Evolutionary conservation across 2,329 filamentous ascomycete species (phyloP), one percentile per base, ranked within the genome.

Genomic region (Grosmannia serpens): DNA sequence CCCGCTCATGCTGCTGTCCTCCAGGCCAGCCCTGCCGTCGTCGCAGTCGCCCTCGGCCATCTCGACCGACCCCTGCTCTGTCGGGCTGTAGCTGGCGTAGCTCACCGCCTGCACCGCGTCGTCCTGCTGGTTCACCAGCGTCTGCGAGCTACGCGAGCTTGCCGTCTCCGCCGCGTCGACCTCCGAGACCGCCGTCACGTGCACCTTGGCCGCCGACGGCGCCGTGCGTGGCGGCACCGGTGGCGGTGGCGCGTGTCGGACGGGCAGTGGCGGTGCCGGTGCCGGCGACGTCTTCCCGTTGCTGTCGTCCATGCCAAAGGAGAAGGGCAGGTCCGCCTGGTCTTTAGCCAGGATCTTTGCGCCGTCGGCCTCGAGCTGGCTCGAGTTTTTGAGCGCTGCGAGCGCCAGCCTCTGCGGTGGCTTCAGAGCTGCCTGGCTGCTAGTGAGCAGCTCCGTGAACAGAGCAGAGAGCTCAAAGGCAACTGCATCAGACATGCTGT

Each of bases 351-450:
- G 56, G 22, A 62, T 53, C 35, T 59, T 57, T 15, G 55, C 58
- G 7, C 62, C 63, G 56, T 63, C 63, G 4, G 60, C 55, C 24
- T 65, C 61, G 1, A 67, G 63, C 58, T 67, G 65, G 17, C 67
- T 64, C 2, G 69, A 62, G 41, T 66, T 65, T 44, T 74, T 82
- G 26, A 96, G 76, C 1, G 91, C 91, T 46, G 91, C 81, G 55
- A 90, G 86, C 29, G 91, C 91, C 38, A 96, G 78, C 63, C 89
- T 83, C 64, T 87, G 85, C 4, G 85, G 84, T 1, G 91, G 91
- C 50, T 79, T 82, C 33, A 91, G 83, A 20, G 80, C 85, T 13
- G 77, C 73, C 47, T 78, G 75, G 5, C 81, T 74, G 1, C 86
- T 84, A 1, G 76, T 79, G 60, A 87, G 84, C 67, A 96, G 83